A percentile compares a stretch with the other conserved stretches of the same genome.
Conservation (phyloP, 2,329 filamentous ascomycete species). For the Fusarium papillatum region DNA sequence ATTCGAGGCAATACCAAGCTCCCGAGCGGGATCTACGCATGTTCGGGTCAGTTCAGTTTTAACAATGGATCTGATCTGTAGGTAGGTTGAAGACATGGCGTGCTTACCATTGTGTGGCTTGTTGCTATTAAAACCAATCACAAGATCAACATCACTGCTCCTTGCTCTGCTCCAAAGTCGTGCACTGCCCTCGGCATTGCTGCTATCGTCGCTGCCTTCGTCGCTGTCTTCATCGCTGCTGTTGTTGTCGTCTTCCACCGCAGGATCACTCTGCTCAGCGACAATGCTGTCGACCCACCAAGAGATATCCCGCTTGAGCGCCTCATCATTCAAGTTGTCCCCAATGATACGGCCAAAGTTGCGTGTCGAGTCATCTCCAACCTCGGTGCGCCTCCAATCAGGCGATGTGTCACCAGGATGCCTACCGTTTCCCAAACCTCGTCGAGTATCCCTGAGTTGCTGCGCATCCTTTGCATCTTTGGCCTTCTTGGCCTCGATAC, state of each 20-base stretch:
- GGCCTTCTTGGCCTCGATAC: not conserved
- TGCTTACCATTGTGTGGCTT: not conserved
- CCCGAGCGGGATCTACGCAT: not conserved
- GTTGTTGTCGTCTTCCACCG: not conserved
- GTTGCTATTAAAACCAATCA: not conserved
- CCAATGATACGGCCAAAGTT: not conserved
- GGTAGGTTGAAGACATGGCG: too few relatives aligned
- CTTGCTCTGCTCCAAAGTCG: not conserved
- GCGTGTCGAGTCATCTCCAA: not conserved
- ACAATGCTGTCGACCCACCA: not conserved
- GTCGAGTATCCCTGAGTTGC: not conserved
- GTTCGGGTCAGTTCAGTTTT: not conserved
- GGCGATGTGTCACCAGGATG: fast-evolving
- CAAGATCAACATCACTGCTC: not conserved
- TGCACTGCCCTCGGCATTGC: not conserved
- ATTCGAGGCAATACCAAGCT: not conserved
- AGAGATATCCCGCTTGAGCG: not conserved
- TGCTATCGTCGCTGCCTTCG: not conserved
- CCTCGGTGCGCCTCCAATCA: not conserved
- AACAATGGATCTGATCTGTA: too few relatives aligned
- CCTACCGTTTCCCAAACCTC: not conserved
- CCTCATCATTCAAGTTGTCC: not conserved
- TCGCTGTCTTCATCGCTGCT: not conserved
- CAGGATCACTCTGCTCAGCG: not conserved
- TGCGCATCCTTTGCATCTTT: not conserved